Conservation (phyloP, 2,329 filamentous ascomycete genomes). For the Xylaria digitata region DNA sequence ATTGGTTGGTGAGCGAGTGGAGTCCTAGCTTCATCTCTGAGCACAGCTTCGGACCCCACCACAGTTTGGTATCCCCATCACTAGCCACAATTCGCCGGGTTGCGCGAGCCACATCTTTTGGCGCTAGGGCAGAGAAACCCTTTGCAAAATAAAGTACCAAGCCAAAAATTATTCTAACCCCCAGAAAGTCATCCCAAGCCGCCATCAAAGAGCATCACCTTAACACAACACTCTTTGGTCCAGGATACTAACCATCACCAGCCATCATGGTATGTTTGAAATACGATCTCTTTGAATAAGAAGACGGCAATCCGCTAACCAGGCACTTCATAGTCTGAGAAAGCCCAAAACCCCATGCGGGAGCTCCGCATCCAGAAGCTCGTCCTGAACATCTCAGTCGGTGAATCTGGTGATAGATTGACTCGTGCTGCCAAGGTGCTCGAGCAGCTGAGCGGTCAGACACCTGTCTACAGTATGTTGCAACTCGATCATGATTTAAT, state of each 20-base stretch:
- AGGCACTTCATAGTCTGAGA: slow-evolving; percentile 71
- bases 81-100: slow-evolving; percentile 41
- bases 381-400: slow-evolving; percentile 86
- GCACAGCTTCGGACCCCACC: slow-evolving; percentile 41
- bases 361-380: slow-evolving; percentile 88
- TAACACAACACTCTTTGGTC: slow-evolving; percentile 34
- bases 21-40: slow-evolving; percentile 27
- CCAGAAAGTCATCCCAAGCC: slow-evolving; percentile 15
- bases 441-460: slow-evolving; percentile 99
- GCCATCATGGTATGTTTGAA: slow-evolving; percentile 55
- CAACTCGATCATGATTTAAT: slow-evolving; percentile 1
- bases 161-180: slow-evolving; percentile 38
- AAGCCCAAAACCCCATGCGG: slow-evolving; percentile 98
- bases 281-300: background rate
- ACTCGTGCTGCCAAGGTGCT: slow-evolving; percentile 99
- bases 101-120: slow-evolving; percentile 36
- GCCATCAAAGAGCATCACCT: slow-evolving; percentile 20
- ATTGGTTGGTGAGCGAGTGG: slow-evolving; percentile 22
- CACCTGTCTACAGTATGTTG: slow-evolving; percentile 94
- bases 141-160: slow-evolving; percentile 41
- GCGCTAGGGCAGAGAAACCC: slow-evolving; percentile 49
- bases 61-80: slow-evolving; percentile 21
- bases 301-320: slow-evolving; percentile 41
- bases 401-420: slow-evolving; percentile 99
- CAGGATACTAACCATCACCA: slow-evolving; percentile 47